phyloP scores from a whole-genome alignment of 805 yeast species.

The Kodamaea jinghongensis region DNA sequence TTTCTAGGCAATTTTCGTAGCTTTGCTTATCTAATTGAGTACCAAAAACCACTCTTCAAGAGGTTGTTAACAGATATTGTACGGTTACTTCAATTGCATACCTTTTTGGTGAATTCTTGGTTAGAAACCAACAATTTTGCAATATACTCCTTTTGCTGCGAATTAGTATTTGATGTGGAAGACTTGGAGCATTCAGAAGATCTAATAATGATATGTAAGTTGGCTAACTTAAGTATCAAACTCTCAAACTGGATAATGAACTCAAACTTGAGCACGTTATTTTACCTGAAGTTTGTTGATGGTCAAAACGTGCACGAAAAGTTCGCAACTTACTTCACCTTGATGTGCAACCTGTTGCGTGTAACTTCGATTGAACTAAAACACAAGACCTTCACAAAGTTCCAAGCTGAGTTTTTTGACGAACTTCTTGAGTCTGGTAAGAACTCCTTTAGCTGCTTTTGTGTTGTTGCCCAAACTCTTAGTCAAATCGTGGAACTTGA shows the following conservation, averaged over 20 bases:
- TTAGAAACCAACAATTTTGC: neutral
- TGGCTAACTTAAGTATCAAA: neutral
- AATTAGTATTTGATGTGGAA: neutral
- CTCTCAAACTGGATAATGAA: slow-evolving; percentile 3
- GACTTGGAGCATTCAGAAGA: neutral
- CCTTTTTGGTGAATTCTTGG: neutral
- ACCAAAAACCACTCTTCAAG: slow-evolving; percentile 3
- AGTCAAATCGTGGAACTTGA: neutral
- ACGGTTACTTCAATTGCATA: neutral
- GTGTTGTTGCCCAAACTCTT: neutral
- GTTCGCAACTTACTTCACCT: neutral
- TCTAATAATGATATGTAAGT: neutral
- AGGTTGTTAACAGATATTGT: neutral
- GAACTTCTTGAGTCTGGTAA: slow-evolving; percentile 1
- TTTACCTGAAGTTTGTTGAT: neutral
- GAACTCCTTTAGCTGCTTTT: neutral
- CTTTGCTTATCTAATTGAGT: neutral
- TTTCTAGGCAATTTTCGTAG: neutral
- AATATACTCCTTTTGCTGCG: neutral
- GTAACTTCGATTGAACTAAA: neutral
- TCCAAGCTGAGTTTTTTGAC: slow-evolving; percentile 1
- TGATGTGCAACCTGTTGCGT: neutral
- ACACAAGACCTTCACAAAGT: neutral
- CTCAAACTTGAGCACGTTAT: neutral
- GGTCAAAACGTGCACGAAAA: neutral